Percentiles rank a stretch among this genome's conserved stretches.
Conservation (phyloP, 768 basidiomycete genomes). For the Boletellus ananas region DNA sequence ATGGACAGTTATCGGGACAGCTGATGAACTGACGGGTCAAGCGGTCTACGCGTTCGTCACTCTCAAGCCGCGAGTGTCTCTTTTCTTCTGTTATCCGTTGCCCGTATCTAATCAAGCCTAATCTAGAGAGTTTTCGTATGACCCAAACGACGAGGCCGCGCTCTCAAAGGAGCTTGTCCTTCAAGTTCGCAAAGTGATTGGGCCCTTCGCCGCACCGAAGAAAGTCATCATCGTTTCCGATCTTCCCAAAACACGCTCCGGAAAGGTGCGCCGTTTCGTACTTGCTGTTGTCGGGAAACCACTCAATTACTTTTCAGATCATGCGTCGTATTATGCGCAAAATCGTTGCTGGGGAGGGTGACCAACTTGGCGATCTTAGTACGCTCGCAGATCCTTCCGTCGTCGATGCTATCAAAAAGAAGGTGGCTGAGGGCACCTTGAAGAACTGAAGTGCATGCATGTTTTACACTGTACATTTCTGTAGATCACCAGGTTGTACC, state of each 20-base stretch:
- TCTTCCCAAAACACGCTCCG: constrained; percentile 91
- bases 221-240: constrained; percentile 80
- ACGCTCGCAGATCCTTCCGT: constrained; percentile 87
- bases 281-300: neutral
- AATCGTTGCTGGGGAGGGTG: constrained; percentile 90
- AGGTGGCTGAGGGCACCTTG: constrained; percentile 50
- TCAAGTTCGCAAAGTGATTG: constrained; percentile 96
- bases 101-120: neutral
- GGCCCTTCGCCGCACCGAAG: constrained; percentile 97
- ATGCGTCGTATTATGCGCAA: constrained; percentile 97
- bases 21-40: constrained; percentile 88
- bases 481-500: neutral
- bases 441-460: constrained; percentile 16
- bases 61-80: constrained; percentile 74
- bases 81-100: neutral
- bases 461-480: neutral
- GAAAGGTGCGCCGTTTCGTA: constrained; percentile 54
- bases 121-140: constrained; percentile 75
- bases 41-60: constrained; percentile 95
- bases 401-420: constrained; percentile 81
- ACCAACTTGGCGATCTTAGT: constrained; percentile 92
- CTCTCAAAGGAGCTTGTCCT: constrained; percentile 86
- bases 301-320: constrained; percentile 45
- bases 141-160: constrained; percentile 60
- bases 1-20: constrained; percentile 65